Conservation (phyloP, 1,139 yeast species). For the Trichomonascaceae sp. region DNA sequence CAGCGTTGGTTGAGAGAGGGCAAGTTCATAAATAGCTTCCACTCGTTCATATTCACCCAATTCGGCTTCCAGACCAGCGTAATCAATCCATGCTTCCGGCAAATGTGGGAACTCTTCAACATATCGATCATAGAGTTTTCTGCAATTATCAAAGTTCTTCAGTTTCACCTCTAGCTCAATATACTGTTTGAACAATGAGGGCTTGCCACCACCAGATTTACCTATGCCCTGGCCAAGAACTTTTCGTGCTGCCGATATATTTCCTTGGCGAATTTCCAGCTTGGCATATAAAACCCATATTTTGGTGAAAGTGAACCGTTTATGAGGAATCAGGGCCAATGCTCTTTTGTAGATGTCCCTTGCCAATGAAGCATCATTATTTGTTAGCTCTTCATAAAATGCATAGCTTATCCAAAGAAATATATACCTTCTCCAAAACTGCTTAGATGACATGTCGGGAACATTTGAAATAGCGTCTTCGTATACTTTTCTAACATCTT, state of each 20-base stretch:
- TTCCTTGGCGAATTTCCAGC: constrained; percentile 62
- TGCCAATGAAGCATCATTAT: constrained; percentile 41
- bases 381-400: constrained; percentile 52
- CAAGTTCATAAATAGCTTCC: constrained; percentile 54
- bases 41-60: constrained; percentile 69
- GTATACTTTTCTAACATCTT: constrained; percentile 35
- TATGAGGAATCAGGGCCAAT: constrained; percentile 50
- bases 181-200: constrained; percentile 55
- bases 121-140: constrained; percentile 65
- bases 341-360: constrained; percentile 48
- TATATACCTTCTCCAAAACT: constrained; percentile 61
- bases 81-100: constrained; percentile 47
- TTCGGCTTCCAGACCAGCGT: constrained; percentile 60
- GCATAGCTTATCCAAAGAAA: constrained; percentile 67
- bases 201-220: constrained; percentile 38
- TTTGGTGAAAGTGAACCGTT: constrained; percentile 58
- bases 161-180: constrained; percentile 47
- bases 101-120: constrained; percentile 48
- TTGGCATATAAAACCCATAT: constrained; percentile 69
- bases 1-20: constrained; percentile 34
- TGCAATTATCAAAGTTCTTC: constrained; percentile 53
- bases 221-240: constrained; percentile 73
- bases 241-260: constrained; percentile 52
- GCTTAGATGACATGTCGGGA: constrained; percentile 33
- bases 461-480: constrained; percentile 44